A percentile compares a stretch with the other conserved stretches of the same genome.
These are phyloP conservation scores for Panicum virgatum DNA, from an alignment of 202 grass and related monocot species.

Conservation along the genomic window DNA sequence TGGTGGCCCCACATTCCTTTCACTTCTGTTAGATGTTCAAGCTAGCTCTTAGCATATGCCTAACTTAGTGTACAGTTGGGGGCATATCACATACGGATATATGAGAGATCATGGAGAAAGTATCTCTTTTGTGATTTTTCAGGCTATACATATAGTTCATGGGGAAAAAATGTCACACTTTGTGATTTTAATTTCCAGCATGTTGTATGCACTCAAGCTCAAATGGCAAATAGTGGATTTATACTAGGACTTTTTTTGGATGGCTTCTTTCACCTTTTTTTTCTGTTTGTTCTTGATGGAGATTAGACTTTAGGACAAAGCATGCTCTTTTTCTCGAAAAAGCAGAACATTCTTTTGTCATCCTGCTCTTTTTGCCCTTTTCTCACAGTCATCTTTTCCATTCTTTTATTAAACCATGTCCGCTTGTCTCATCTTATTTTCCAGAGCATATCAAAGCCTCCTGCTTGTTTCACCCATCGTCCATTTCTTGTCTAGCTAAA, in stretches of 20 bases:
- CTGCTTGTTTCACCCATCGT: background rate
- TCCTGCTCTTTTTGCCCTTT: background rate
- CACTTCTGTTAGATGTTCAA: conserved; percentile 3
- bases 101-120: background rate
- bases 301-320: conserved; percentile 23
- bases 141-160: background rate
- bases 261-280: background rate
- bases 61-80: background rate
- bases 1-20: conserved; percentile 1
- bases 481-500: background rate
- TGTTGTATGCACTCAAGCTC: background rate
- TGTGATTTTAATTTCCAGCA: background rate
- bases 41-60: conserved; percentile 2
- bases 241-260: background rate
- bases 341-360: conserved; percentile 21
- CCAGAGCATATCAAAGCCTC: background rate
- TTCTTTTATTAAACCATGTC: background rate
- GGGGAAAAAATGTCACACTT: background rate
- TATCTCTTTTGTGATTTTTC: background rate
- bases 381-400: background rate
- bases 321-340: background rate
- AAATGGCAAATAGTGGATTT: background rate
- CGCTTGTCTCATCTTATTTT: conserved; percentile 1
- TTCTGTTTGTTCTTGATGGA: background rate
- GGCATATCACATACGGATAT: background rate